Percentiles rank a stretch among this genome's conserved stretches.
Conservation (phyloP, 305 asterid genomes). For the Euphrasia arctica region DNA sequence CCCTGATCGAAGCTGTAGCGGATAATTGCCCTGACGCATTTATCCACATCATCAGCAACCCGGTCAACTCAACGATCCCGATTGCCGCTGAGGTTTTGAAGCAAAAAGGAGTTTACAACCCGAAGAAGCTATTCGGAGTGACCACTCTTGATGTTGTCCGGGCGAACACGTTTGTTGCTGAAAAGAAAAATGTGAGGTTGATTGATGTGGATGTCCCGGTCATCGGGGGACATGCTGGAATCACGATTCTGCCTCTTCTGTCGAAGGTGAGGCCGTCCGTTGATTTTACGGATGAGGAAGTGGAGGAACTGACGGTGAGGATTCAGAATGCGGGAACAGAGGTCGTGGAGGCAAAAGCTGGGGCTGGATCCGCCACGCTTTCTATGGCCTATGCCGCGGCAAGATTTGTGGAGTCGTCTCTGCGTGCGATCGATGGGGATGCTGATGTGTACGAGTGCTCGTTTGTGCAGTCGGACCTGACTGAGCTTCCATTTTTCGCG, state of each 20-base stretch:
- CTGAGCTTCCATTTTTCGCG: slow-evolving; percentile 83
- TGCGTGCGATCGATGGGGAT: slow-evolving; percentile 84
- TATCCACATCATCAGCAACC: slow-evolving; percentile 67
- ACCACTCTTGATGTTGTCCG: slow-evolving; percentile 73
- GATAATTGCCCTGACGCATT: slow-evolving; percentile 72
- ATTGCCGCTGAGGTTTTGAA: slow-evolving; percentile 74
- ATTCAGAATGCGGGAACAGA: slow-evolving; percentile 77
- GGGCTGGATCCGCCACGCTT: slow-evolving; percentile 75
- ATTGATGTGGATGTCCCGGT: slow-evolving; percentile 70
- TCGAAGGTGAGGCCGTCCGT: slow-evolving; percentile 54
- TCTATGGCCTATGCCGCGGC: slow-evolving; percentile 80
- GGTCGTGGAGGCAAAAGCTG: slow-evolving; percentile 75
- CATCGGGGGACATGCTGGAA: slow-evolving; percentile 70
- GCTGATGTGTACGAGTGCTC: slow-evolving; percentile 76
- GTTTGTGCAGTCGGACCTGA: slow-evolving; percentile 60
- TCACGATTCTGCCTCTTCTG: slow-evolving; percentile 57
- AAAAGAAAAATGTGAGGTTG: slow-evolving; percentile 56
- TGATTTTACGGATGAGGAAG: slow-evolving; percentile 36
- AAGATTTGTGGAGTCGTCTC: slow-evolving; percentile 65
- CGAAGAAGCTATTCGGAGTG: slow-evolving; percentile 66
- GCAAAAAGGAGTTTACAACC: slow-evolving; percentile 57
- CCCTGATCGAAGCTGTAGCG: slow-evolving; percentile 58
- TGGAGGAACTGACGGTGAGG: slow-evolving; percentile 51
- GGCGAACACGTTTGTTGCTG: slow-evolving; percentile 62
- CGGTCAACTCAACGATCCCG: slow-evolving; percentile 68